A percentile compares a stretch with the other conserved stretches of the same genome.
Conservation (phyloP, 441 rosid genomes). For the Pelargonium fulgidum region DNA sequence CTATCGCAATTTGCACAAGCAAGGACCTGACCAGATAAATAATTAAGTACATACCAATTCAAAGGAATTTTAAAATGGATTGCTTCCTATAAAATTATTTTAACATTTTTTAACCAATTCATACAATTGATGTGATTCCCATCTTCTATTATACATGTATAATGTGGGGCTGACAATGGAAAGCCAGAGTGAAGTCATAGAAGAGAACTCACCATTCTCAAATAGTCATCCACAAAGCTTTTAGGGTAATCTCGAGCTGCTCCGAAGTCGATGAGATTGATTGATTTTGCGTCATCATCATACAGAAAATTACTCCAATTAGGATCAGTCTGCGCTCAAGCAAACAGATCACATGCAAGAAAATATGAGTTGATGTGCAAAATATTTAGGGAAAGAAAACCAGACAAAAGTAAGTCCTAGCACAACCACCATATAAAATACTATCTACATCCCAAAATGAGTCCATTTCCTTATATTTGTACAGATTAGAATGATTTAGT, state of each 20-base stretch:
- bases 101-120: background rate
- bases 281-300: conserved; percentile 52
- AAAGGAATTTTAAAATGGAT: background rate
- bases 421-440: background rate
- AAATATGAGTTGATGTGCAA: conserved; percentile 10
- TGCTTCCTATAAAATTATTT: background rate
- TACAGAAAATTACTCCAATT: conserved; percentile 93
- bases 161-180: background rate
- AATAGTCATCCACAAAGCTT: conserved; percentile 72
- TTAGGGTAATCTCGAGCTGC: conserved; percentile 88
- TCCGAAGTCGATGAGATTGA: conserved; percentile 92
- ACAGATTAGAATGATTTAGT: background rate
- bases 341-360: conserved; percentile 1
- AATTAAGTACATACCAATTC: background rate
- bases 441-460: background rate
- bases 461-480: background rate
- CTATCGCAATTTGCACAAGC: conserved; percentile 80
- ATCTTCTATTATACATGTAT: no score
- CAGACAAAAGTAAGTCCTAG: background rate
- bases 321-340: conserved; percentile 71
- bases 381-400: background rate
- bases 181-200: background rate
- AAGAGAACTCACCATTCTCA: conserved; percentile 63
- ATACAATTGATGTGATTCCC: no score
- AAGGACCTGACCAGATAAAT: conserved; percentile 43